These are phyloP conservation scores for Wallacemonas sp. DNA, from an alignment of 208 protist species.

Conservation along the genomic window DNA sequence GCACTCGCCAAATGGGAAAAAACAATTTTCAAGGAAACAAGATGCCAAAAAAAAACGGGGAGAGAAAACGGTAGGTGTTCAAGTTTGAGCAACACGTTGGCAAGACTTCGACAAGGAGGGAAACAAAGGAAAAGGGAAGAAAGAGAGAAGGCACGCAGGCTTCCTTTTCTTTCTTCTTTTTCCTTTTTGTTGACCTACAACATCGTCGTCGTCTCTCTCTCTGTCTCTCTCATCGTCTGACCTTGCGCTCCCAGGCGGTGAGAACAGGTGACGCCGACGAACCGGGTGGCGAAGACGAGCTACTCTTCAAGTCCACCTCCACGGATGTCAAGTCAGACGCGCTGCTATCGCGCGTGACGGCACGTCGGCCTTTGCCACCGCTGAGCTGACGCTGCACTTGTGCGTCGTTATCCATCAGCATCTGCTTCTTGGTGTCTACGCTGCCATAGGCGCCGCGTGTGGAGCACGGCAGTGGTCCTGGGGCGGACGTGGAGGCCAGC, in stretches of 20 bases:
- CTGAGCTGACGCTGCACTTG: slow-evolving; percentile 12
- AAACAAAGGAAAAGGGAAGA: too few relatives aligned
- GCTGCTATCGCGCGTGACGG: slow-evolving; percentile 1
- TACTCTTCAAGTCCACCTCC: neutral
- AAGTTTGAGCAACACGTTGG: too few relatives aligned
- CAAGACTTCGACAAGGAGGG: too few relatives aligned
- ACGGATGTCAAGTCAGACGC: neutral
- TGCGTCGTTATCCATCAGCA: neutral
- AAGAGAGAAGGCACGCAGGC: too few relatives aligned
- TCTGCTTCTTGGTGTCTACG: slow-evolving; percentile 2
- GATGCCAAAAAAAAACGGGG: too few relatives aligned
- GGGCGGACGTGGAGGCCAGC: slow-evolving; percentile 10
- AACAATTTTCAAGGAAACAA: too few relatives aligned
- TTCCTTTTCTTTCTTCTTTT: slow-evolving; percentile 7
- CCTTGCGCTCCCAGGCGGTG: slow-evolving; percentile 13
- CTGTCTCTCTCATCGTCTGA: neutral
- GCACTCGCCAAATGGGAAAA: too few relatives aligned
- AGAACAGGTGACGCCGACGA: neutral
- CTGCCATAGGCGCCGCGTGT: neutral
- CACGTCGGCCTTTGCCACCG: slow-evolving; percentile 8
- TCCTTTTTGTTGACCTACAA: too few relatives aligned
- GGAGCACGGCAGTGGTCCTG: neutral
- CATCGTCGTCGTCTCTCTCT: too few relatives aligned
- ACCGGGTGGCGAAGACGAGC: neutral
- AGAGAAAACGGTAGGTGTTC: too few relatives aligned